These are phyloP conservation scores for Malbranchea zuffiana DNA, from an alignment of 2,329 filamentous ascomycete genomes.

Conservation along the genomic window DNA sequence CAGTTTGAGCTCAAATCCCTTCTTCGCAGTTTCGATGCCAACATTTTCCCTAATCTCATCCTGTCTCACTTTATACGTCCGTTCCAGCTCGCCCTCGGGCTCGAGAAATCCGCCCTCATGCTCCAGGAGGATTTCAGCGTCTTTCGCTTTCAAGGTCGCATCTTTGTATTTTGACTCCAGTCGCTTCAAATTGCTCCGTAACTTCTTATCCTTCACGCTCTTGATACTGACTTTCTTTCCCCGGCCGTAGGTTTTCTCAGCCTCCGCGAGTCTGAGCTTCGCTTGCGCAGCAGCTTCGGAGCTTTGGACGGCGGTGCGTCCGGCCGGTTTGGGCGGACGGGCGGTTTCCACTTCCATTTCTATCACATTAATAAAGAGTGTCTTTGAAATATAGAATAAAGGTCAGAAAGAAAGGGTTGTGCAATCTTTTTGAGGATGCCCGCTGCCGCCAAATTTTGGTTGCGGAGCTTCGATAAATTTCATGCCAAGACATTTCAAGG, in stretches of 20 bases:
- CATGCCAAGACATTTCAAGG: constrained; percentile 32
- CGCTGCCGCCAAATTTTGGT: neutral
- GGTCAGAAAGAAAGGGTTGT: too few species aligned
- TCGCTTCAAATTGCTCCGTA: constrained; percentile 65
- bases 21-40: constrained; percentile 74
- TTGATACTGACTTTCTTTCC: constrained; percentile 64
- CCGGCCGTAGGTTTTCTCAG: constrained; percentile 70
- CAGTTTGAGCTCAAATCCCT: constrained; percentile 80
- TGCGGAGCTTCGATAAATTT: constrained; percentile 23
- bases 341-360: constrained; percentile 21
- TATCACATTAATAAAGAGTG: neutral
- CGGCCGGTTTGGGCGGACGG: constrained; percentile 10
- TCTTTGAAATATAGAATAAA: neutral
- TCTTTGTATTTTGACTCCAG: constrained; percentile 75
- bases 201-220: constrained; percentile 75
- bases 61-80: constrained; percentile 86
- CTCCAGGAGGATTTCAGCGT: constrained; percentile 89
- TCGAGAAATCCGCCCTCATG: constrained; percentile 78
- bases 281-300: constrained; percentile 28
- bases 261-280: constrained; percentile 36
- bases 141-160: constrained; percentile 74
- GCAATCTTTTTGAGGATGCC: constrained; percentile 7
- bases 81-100: constrained; percentile 75
- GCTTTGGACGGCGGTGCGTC: neutral
- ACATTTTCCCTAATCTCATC: constrained; percentile 68